Conservation (phyloP, 1,284 basidiomycete genomes). For the Hemileia vastatrix region DNA sequence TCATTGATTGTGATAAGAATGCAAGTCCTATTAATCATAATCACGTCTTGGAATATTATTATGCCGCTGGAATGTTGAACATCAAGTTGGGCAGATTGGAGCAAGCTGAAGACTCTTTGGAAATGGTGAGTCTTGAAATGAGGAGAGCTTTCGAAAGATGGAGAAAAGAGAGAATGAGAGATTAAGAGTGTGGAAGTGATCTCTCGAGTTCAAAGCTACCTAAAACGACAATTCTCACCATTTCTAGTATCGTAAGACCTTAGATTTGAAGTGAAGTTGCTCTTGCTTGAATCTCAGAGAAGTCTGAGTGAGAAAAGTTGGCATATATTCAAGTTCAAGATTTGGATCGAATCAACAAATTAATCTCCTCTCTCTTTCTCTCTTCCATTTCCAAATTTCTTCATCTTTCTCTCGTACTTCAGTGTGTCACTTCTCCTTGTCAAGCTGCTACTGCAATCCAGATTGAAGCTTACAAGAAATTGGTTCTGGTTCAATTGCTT, state of each 20-base stretch:
- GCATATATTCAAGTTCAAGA: no score
- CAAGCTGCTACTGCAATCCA: slow-evolving; percentile 60
- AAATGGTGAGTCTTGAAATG: slow-evolving; percentile 28
- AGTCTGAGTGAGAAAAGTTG: no score
- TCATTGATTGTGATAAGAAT: slow-evolving; percentile 27
- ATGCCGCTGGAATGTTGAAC: slow-evolving; percentile 33
- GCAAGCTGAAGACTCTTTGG: slow-evolving; percentile 32
- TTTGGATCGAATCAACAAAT: no score
- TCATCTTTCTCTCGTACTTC: neutral
- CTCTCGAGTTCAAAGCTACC: no score
- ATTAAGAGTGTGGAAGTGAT: no score
- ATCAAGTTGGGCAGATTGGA: slow-evolving; percentile 26
- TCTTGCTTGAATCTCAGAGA: no score
- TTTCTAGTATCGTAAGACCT: no score
- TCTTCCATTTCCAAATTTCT: neutral
- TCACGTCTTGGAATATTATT: slow-evolving; percentile 36
- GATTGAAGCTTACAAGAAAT: slow-evolving; percentile 72
- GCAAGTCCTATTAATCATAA: slow-evolving; percentile 5
- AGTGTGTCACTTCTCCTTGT: slow-evolving; percentile 59
- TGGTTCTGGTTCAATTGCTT: slow-evolving; percentile 64
- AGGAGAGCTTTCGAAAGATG: no score
- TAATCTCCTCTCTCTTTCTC: no score
- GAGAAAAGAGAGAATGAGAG: no score
- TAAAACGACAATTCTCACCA: no score
- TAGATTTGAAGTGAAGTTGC: no score